Evolutionary conservation across 78 protist species (phyloP), one percentile per base, ranked within the genome.

Genomic region (slime mould (Dictyostelium discoideum)): DNA sequence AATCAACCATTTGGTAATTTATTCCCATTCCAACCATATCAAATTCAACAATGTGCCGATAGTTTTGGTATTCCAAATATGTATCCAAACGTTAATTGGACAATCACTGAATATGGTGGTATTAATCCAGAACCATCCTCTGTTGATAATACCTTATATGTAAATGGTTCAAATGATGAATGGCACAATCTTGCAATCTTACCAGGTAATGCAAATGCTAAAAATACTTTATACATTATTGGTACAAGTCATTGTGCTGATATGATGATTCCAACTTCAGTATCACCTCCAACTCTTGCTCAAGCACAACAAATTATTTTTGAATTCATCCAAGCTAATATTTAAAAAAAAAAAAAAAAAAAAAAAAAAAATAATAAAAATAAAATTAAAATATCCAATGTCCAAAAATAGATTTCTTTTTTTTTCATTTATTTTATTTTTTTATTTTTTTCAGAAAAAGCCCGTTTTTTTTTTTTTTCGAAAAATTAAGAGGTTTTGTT

Each of bases 41-140:
- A 82, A 40, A 26, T 63, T 46, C 89, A 92, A 60, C 80, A 26
- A 57, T 73, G 93, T 57, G 9, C 29, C 39, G 96, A 83, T 63
- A 57, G 74, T 4, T 96, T 92, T 54, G 96, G 94, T 29, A 26
- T 78, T 69, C 48, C 44, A 74, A n/a, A 60, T 46, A 48, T 77
- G 60, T 37, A 46, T 8, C 93, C 97, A 44, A 83, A 90, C 40
- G 73, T 84, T 37, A 81, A 85, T 24, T 73, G 72, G 94, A 94
- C 97, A 39, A 81, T 84, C 92, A 74, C 72, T n/a, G 87, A 79
- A 32, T 97, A 86, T 48, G 98, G 98, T 76, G 98, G 93, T 29
- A 32, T 32, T 13, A 50, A 18, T 57, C 98, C 97, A 24, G 94
- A 48, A n/a, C 80, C 87, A 50, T n/a, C 93, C 5, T 84, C 92